Base-by-base conservation (phyloP, 2,329 filamentous ascomycete species). In the Chrysoporthe deuterocubensis region DNA sequence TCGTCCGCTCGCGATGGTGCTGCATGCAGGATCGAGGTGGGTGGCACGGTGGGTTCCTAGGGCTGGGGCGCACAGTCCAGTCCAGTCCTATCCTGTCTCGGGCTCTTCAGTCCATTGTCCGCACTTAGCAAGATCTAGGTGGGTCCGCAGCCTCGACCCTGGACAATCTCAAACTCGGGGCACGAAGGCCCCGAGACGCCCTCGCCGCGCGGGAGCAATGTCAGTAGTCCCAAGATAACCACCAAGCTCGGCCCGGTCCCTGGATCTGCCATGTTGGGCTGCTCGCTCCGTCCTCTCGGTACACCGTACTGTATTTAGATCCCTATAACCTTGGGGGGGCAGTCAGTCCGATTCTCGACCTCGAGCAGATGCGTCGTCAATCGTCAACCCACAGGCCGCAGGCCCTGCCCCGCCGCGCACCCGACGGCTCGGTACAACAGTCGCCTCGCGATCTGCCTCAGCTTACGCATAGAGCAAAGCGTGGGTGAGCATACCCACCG, bases 251-350 rank as follows among this genome's bases (percentile, higher is more conserved):
- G 57, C 57, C 57, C 57, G 57, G 57, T 43, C 40, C 18, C 57
- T 60, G 57, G 16, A 26, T 44, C 57, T 60, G 57, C n/a, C 21
- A 60, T 60, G 16, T 9, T 43, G 57, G 16, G 57, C 57, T 60
- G 57, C 42, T 44, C 57, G 32, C n/a, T 21, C 40, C 57, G 32
- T 42, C 37, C 6, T 14, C n/a, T n/a, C 40, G 40, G 16, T 59
- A 43, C 54, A 40, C 37, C 40, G 56, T 40, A 13, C 32, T 16
- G 18, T 26, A 26, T 40, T 18, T n/a, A 40, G 34, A 59, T 21
- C 40, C 11, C 7, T 8, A 32, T 21, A 54, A 21, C 7, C 50
- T 6, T 34, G 26, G 26, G 26, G 26, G 26, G 26, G 52, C 52
- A 34, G 8, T 8, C 26, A 34, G 26, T 32, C 52, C 42, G 26